Evolutionary conservation across 139 green algal genomes (phyloP), one percentile per base, ranked within the genome.

Genomic region (Zygnema cylindricum): DNA sequence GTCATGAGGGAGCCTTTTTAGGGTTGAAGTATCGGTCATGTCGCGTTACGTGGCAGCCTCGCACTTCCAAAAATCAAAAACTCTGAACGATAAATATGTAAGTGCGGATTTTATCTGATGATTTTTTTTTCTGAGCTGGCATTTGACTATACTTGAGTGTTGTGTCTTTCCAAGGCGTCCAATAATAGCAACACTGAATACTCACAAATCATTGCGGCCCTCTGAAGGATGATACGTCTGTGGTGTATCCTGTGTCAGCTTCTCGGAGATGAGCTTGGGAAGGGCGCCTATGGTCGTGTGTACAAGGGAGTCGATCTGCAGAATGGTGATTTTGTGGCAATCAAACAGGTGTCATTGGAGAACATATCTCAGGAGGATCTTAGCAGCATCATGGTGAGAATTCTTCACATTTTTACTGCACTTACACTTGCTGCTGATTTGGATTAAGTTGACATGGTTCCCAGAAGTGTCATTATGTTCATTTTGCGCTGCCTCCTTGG

Each of bases 341-440:
- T 99, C 91, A 99, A 99, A 92, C 94, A 98, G 92, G 96, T 98
- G 32, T 93, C 93, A 0, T 93, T 98, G 7, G 84, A 90, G 36
- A 95, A 94, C 41, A 94, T 96, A 16, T 88, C 84, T 1, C 79
- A 91, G 32, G 94, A 95, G n/a, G 94, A 95, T 76, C 77, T 90
- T 22, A 49, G 69, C 43, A 88, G 35, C 42, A 92, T 94, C 79
- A 92, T 94, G 85, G 49, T 91, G 38, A 25, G 83, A 1, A 3
- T 79, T 79, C 38, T 63, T 63, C 7, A 16, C n/a, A n/a, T n/a
- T n/a, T n/a, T n/a, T n/a, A n/a, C n/a, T n/a, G n/a, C n/a, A n/a
- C n/a, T n/a, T n/a, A n/a, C n/a, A n/a, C n/a, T n/a, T n/a, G n/a
- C n/a, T n/a, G n/a, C n/a, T n/a, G n/a, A n/a, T n/a, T n/a, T n/a